Evolutionary conservation across 345 rosid species (phyloP), one percentile per base, ranked within the genome.

Genomic region (Rhizophora mangle): DNA sequence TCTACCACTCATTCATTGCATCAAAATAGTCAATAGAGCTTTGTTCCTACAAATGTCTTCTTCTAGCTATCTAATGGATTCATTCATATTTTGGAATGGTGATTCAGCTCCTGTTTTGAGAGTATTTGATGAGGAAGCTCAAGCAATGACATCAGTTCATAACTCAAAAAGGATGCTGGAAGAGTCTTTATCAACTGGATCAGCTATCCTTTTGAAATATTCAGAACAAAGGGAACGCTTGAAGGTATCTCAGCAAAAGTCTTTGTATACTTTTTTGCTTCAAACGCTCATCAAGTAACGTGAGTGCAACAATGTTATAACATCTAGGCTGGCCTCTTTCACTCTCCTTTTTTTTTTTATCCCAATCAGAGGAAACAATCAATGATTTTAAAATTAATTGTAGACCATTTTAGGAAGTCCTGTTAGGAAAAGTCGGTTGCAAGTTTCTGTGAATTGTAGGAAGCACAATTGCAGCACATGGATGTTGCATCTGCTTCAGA

Each of bases 161-260:
- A 95, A 89, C 70, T 89, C 99, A 1, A 88, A 89, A 32, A 81
- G 91, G 68, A 87, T 91, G 96, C 71, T 91, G 20, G 89, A 89
- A 84, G 97, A 95, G 57, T 86, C 99, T 1, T 85, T 78, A 71
- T 80, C 90, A 6, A 88, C 89, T 21, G 99, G 96, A 55, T 79
- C 90, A 24, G 93, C 96, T 22, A 88, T 91, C 53, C 96, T 95
- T 61, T 70, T 90, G 54, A 95, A 88, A 62, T 91, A 95, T 75
- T 84, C 97, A 0, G 92, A 92, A 75, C 98, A 94, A 82, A 85
- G 97, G 69, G 96, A 94, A 64, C 96, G 87, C 59, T 75, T 94
- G 68, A 94, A 94, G 97, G 98, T 92, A 82, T 70, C 36, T 55
- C 8, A 61, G 39, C 26, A 52, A 16, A 53, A 6, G 36, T 63